phyloP scores from a whole-genome alignment of 2,329 filamentous ascomycete species.

The Anisogramma anomala region DNA sequence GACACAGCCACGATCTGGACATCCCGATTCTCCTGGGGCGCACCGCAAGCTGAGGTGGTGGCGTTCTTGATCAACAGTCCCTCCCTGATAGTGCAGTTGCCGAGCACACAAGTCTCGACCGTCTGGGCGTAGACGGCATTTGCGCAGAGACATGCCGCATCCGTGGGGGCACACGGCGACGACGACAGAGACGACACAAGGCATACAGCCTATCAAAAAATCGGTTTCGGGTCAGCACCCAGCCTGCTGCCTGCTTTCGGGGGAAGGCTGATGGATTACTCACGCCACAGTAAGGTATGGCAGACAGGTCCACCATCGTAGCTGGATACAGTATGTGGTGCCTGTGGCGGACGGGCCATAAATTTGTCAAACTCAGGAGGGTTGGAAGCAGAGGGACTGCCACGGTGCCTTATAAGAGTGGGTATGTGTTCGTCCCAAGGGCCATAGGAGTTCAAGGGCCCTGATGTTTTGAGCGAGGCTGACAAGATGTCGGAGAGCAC shows the following conservation, averaged over 20 bases:
- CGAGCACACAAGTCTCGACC: neutral
- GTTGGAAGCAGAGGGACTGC: no score
- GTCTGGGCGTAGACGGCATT: neutral
- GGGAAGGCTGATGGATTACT: neutral
- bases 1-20: neutral
- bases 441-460: no score
- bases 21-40: neutral
- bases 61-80: neutral
- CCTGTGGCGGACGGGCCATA: no score
- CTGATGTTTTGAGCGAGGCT: no score
- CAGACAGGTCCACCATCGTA: neutral
- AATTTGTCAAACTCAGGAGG: no score
- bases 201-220: neutral
- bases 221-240: neutral
- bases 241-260: neutral
- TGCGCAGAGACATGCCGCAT: conserved; percentile 3
- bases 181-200: neutral
- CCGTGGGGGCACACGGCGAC: neutral
- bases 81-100: neutral
- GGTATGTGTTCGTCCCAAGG: no score
- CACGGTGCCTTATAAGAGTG: no score
- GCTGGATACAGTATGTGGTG: no score
- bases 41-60: neutral
- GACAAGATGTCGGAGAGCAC: no score
- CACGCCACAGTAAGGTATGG: conserved; percentile 1